These are phyloP conservation scores for Arctium minus DNA, from an alignment of 129 eudicot genomes.

Conservation along the genomic window DNA sequence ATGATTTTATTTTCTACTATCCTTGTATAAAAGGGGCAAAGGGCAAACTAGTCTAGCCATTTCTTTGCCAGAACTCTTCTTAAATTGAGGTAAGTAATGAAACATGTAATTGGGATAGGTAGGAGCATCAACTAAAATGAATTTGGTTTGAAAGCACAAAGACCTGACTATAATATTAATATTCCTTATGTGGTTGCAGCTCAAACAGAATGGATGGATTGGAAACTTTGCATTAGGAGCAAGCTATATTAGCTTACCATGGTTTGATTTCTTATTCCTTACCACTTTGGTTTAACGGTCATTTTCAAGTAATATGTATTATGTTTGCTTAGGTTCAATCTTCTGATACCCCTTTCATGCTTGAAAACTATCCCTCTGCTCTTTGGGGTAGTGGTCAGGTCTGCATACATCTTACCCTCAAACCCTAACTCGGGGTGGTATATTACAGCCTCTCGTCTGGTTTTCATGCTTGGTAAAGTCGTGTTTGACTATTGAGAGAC, in stretches of 20 bases:
- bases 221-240: slow-evolving; percentile 98
- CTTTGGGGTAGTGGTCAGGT: no score
- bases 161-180: not conserved
- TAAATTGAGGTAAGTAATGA: not conserved
- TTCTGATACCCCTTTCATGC: not conserved
- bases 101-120: not conserved
- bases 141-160: not conserved
- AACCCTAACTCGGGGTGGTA: no score
- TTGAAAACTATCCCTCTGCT: no score
- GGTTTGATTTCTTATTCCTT: slow-evolving; percentile 44
- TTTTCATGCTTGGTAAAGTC: not conserved
- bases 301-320: not conserved
- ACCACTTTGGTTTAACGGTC: not conserved
- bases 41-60: not conserved
- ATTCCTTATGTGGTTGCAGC: slow-evolving; percentile 48
- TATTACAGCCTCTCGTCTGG: no score
- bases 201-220: slow-evolving; percentile 97
- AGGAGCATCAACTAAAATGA: not conserved
- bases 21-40: not conserved
- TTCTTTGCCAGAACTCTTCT: not conserved
- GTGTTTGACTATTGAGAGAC: not conserved
- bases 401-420: no score
- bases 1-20: not conserved
- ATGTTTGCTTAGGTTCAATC: not conserved
- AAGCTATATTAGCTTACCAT: slow-evolving; percentile 92